Base-by-base conservation (phyloP, 208 protist genomes). In the Leptomonas seymouri region DNA sequence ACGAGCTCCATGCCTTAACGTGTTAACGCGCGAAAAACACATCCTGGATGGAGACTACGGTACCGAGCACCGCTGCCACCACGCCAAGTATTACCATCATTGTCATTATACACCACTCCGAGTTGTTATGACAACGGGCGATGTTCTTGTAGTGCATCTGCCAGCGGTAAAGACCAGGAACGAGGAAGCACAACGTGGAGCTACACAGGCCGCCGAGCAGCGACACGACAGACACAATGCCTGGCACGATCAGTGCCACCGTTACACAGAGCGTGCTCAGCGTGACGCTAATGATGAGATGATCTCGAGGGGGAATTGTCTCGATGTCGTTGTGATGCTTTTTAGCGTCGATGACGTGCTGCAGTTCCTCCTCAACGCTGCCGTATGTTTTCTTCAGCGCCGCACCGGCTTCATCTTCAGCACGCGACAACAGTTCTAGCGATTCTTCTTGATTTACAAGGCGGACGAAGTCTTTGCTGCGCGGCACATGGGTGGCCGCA, bases 121-220 rank as follows among this genome's bases (percentile, higher is more conserved):
- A 60, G 20, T 60, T 57, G 6, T 44, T 60, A 12, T 62, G 18
- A 45, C 58, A 86, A 31, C 31, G 67, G 0, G 72, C 63, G 20
- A 89, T 58, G 28, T 80, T 53, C 1, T 46, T 54, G 55, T 66
- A 36, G 63, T 93, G 75, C 45, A 93, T 79, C 42, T 80, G 65
- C 57, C 63, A 80, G 60, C 88, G 82, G 56, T 91, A 93, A 5
- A 91, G 46, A 16, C 81, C 88, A 23, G 88, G 88, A 34, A 80
- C 75, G 18, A 71, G 80, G 54, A 91, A 91, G 71, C 81, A 91
- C 41, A 93, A 62, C 21, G 75, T 85, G 34, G 76, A 80, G 71
- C 78, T 86, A 55, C 88, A 93, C 44, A 91, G 5, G 5, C 79
- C 86, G 7, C 88, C 88, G 0, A 93, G 71, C 11, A 91, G 67